phyloP scores from a whole-genome alignment of 352 stramenopile genomes.

The Blastocystis sp. region DNA sequence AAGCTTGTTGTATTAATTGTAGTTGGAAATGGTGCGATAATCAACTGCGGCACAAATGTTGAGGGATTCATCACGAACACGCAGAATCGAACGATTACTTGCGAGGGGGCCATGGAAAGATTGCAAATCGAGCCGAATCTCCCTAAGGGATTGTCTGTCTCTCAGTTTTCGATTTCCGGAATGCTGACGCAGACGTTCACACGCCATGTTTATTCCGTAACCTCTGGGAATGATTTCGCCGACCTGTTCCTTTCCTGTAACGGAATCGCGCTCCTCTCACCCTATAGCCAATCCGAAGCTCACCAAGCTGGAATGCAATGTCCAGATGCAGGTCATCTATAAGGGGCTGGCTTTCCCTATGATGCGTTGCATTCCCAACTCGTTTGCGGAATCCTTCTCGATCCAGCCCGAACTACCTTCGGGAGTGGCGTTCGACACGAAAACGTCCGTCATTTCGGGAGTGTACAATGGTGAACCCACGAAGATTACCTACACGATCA shows the following conservation, averaged over 20 bases:
- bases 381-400: not conserved
- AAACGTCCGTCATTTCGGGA: not conserved
- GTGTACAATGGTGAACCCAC: not conserved
- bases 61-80: not conserved
- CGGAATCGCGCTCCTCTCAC: not conserved
- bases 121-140: not conserved
- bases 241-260: not conserved
- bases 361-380: not conserved
- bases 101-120: not conserved
- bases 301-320: not conserved
- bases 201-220: not conserved
- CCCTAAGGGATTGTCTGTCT: not conserved
- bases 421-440: not conserved
- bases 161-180: not conserved
- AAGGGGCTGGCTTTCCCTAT: not conserved
- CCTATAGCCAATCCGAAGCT: not conserved
- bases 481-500: not conserved
- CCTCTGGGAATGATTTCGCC: not conserved
- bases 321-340: not conserved
- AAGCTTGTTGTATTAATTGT: not conserved
- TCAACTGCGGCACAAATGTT: not conserved
- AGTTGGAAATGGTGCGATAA: not conserved
- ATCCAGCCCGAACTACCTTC: not conserved
- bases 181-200: not conserved
- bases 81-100: not conserved